phyloP scores from a whole-genome alignment of 345 rosid genomes.

The Gossypium sturtianum region DNA sequence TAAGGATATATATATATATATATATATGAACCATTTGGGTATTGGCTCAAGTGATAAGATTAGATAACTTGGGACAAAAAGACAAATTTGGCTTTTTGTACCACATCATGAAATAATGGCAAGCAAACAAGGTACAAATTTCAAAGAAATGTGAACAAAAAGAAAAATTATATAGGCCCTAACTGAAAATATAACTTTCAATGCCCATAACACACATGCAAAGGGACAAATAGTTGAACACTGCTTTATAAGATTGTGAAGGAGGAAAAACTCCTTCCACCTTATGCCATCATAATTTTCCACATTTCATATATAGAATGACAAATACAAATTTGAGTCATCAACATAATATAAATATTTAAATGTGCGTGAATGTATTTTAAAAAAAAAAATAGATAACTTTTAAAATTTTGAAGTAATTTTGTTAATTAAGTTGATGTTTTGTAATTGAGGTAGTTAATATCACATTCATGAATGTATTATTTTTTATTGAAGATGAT shows the following conservation, averaged over 20 bases:
- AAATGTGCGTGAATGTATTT: too few species aligned
- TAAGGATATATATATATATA: too few species aligned
- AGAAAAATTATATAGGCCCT: neutral
- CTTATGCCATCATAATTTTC: neutral
- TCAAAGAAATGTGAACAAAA: neutral
- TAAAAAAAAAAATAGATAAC: too few species aligned
- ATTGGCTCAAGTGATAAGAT: neutral
- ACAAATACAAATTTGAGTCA: too few species aligned
- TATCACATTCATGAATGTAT: too few species aligned
- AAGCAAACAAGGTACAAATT: neutral
- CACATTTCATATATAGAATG: neutral
- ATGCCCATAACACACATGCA: neutral
- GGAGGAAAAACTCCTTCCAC: neutral
- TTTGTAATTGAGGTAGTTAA: too few species aligned
- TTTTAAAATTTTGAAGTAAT: too few species aligned
- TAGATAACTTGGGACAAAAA: neutral
- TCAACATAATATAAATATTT: too few species aligned
- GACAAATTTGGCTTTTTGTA: neutral
- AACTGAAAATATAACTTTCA: neutral
- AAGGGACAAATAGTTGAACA: neutral
- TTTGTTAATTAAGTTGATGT: too few species aligned
- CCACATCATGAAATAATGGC: neutral
- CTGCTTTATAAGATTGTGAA: constrained; percentile 7
- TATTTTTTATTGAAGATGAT: too few species aligned
- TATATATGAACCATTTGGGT: neutral